Conservation (phyloP, 2,329 filamentous ascomycete species). For the Pseudogymnoascus sp. region DNA sequence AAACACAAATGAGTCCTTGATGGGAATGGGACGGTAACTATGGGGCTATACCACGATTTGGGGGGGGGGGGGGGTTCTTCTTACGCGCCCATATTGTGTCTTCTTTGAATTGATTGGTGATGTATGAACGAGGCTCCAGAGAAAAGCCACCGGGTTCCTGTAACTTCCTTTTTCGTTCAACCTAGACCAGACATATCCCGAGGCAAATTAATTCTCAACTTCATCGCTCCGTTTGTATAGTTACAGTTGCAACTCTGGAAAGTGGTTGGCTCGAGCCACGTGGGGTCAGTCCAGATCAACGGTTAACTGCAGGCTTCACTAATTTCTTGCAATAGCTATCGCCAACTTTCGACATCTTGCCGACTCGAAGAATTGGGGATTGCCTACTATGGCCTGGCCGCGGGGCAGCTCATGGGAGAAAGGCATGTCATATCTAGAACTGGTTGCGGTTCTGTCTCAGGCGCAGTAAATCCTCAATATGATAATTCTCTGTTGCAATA, state of each 20-base stretch:
- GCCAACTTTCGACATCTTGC: neutral
- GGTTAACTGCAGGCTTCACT: neutral
- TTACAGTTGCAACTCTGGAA: neutral
- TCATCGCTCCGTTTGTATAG: neutral
- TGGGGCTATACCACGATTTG: neutral
- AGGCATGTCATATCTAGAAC: neutral
- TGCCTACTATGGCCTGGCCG: neutral
- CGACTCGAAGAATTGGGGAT: neutral
- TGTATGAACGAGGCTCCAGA: neutral
- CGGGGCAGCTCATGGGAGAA: neutral
- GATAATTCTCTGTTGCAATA: neutral
- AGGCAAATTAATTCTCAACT: neutral
- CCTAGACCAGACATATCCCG: neutral
- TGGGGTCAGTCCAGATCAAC: neutral
- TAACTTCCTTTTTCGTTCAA: neutral
- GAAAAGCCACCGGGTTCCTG: neutral
- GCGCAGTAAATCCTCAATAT: neutral
- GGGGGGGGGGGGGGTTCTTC: neutral
- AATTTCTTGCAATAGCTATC: neutral
- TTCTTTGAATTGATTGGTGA: neutral
- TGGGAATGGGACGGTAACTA: neutral
- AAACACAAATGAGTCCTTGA: constrained; percentile 1
- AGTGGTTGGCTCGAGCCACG: neutral
- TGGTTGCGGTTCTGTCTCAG: neutral
- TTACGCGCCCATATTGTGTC: neutral